Conservation (phyloP, 192 early-diverging fungal species). For the Thamnidium elegans region DNA sequence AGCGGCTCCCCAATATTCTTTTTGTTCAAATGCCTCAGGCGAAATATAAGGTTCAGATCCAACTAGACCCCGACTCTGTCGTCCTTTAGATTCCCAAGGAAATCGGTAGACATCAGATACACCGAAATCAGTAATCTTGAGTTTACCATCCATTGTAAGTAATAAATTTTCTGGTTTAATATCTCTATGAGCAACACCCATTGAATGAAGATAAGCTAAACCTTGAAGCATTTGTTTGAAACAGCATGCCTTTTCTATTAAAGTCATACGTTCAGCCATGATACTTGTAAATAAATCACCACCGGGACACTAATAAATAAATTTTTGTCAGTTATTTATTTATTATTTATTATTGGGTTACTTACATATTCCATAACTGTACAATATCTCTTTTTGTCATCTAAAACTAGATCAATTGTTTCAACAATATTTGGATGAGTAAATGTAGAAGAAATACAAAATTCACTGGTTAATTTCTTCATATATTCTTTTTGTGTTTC, state of each 20-base stretch:
- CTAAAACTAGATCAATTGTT: constrained; percentile 96
- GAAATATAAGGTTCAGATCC: constrained; percentile 98
- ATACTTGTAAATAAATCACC: constrained; percentile 92
- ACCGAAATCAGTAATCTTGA: constrained; percentile 99
- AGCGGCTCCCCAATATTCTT: constrained; percentile 87
- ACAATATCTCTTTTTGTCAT: constrained; percentile 82
- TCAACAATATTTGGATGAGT: constrained; percentile 92
- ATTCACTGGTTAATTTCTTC: constrained; percentile 95
- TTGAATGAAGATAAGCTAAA: constrained; percentile 85
- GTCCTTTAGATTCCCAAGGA: constrained; percentile 72
- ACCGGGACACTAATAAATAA: constrained; percentile 74
- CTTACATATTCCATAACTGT: constrained; percentile 70
- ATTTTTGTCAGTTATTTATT: background rate
- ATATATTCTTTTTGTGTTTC: constrained; percentile 95
- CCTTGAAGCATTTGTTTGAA: constrained; percentile 93
- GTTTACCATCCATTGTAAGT: constrained; percentile 68
- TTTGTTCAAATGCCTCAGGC: constrained; percentile 78
- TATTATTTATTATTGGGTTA: too few species aligned
- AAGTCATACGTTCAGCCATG: constrained; percentile 71
- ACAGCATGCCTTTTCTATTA: constrained; percentile 82
- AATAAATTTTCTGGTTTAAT: constrained; percentile 88
- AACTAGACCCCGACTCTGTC: constrained; percentile 83
- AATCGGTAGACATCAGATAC: constrained; percentile 93
- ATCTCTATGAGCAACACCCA: constrained; percentile 93
- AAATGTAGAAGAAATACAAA: constrained; percentile 93